Evolutionary conservation across 805 yeast species (phyloP).

Genomic region (Yamadazyma paraphyllophila): DNA sequence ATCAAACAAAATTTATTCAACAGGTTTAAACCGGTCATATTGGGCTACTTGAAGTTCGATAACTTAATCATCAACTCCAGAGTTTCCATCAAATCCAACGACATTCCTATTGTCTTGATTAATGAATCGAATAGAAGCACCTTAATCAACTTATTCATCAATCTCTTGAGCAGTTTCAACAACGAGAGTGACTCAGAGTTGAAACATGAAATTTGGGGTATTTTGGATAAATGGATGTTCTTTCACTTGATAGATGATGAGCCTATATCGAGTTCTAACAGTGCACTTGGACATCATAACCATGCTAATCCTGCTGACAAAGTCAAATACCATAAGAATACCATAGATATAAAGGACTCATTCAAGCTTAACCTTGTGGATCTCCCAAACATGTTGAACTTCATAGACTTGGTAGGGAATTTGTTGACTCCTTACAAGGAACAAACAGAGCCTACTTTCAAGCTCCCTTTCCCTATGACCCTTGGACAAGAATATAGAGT

Average conservation of each 20-base stretch:
- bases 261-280: not conserved
- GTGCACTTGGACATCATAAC: not conserved
- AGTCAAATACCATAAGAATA: conserved; percentile 7
- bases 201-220: conserved; percentile 60
- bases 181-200: conserved; percentile 25
- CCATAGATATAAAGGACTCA: conserved; percentile 21
- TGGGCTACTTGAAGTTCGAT: conserved; percentile 39
- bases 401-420: conserved; percentile 50
- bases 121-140: conserved; percentile 36
- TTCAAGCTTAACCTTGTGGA: conserved; percentile 46
- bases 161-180: conserved; percentile 53
- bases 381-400: conserved; percentile 55
- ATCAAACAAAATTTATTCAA: conserved; percentile 27
- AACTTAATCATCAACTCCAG: conserved; percentile 25
- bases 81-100: conserved; percentile 15
- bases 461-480: conserved; percentile 56
- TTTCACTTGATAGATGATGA: conserved; percentile 20
- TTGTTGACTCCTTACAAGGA: conserved; percentile 41
- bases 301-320: conserved; percentile 1
- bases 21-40: conserved; percentile 33
- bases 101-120: conserved; percentile 23
- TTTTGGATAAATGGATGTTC: conserved; percentile 69
- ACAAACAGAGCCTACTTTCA: conserved; percentile 19
- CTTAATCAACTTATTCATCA: conserved; percentile 40
- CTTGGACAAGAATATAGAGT: conserved; percentile 59